Evolutionary conservation across 2,329 filamentous ascomycete species (phyloP), one percentile per base, ranked within the genome.

Genomic region (Boeremia exigua): DNA sequence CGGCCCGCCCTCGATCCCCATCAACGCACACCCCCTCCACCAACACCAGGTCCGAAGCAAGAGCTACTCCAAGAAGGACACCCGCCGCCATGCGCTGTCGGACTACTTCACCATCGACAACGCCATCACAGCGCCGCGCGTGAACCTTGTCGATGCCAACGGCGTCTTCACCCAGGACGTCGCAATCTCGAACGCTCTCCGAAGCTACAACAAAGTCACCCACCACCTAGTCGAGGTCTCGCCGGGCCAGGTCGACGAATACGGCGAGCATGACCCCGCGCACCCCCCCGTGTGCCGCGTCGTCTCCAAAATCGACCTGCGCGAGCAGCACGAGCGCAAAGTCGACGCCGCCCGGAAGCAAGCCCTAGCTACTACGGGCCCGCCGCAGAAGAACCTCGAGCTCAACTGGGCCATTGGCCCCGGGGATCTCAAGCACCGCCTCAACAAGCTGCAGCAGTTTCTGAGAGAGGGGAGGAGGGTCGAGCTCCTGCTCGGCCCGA

Each of bases 371-470:
- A 50, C 59, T 32, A 48, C 61, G 5, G 65, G 58, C 4, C 60
- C 60, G 11, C 36, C 80, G 61, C 71, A 75, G 14, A 97, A 97
- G 78, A 88, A 88, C 70, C 75, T 97, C n/a, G 93, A 97, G 77
- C 66, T 98, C 66, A 94, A 92, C 74, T 98, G 93, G 93, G 87
- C 88, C 30, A 96, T 96, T 68, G 87, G 87, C 58, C 70, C 76
- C 11, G 84, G 94, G 70, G 93, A 97, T 78, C 74, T 96, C 48
- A 78, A 78, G n/a, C 88, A 90, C 72, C 48, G 72, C 23, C 30
- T 75, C 14, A 58, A 60, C 10, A 72, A 67, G 28, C 37, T 95
- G 73, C 84, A 84, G 68, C 81, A 78, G 49, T 96, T 96, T 71
- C 71, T 97, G 70, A 78, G 73, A 8, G 91, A 91, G 73, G 92